These are phyloP conservation scores for Leucocoprinus sp. DNA, from an alignment of 768 basidiomycete species.

Conservation along the genomic window DNA sequence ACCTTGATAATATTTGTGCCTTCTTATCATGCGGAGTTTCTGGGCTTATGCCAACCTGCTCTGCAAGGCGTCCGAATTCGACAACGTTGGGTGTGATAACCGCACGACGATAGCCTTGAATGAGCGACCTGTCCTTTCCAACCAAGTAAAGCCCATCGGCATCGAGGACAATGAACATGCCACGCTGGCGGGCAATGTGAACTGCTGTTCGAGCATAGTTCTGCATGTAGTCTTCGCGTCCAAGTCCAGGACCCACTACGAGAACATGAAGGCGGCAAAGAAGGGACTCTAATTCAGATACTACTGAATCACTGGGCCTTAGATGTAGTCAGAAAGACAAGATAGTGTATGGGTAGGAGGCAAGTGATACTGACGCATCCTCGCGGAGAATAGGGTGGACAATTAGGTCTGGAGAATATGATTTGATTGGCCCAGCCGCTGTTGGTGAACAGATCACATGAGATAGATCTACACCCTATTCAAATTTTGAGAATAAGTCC, in stretches of 20 bases:
- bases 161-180: conserved; percentile 89
- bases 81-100: conserved; percentile 93
- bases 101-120: conserved; percentile 79
- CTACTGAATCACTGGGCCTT: conserved; percentile 43
- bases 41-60: conserved; percentile 59
- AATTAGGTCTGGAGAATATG: conserved; percentile 94
- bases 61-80: conserved; percentile 82
- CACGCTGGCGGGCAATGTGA: conserved; percentile 56
- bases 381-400: conserved; percentile 87
- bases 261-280: conserved; percentile 86
- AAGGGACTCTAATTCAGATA: conserved; percentile 51
- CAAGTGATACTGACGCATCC: conserved; percentile 40
- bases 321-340: background rate
- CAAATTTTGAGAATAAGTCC: background rate
- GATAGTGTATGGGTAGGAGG: background rate
- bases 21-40: conserved; percentile 40
- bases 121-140: conserved; percentile 60
- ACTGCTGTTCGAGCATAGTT: conserved; percentile 70
- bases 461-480: conserved; percentile 87
- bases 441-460: conserved; percentile 96
- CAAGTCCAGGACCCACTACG: conserved; percentile 90
- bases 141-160: conserved; percentile 88
- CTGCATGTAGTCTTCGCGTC: conserved; percentile 88
- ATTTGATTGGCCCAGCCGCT: conserved; percentile 90
- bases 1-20: conserved; percentile 65